Conservation (phyloP, 306 rosid genomes). For the Boehmeria nivea region DNA sequence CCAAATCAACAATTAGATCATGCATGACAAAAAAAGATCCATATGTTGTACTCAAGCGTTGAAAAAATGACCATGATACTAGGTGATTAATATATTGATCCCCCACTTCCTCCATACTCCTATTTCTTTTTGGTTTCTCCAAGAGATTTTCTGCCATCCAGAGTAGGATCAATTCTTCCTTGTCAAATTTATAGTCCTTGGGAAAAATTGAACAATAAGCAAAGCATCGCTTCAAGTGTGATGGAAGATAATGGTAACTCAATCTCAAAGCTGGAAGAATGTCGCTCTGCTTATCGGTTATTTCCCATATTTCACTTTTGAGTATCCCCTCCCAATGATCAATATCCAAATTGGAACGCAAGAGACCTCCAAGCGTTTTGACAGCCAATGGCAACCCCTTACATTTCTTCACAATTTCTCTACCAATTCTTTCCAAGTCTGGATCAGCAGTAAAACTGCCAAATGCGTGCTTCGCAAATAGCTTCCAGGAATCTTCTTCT, state of each 20-base stretch:
- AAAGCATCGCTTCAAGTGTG: constrained; percentile 10
- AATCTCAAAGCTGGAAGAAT: constrained; percentile 5
- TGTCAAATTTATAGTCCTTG: not conserved
- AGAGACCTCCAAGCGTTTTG: constrained; percentile 20
- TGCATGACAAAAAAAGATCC: not conserved
- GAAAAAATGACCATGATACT: constrained; percentile 4
- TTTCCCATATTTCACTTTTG: constrained; percentile 9
- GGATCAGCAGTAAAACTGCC: not conserved
- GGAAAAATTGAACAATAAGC: constrained; percentile 15
- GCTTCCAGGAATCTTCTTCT: constrained; percentile 8
- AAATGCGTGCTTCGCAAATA: constrained; percentile 14
- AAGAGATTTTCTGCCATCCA: constrained; percentile 13
- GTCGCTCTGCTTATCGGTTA: not conserved
- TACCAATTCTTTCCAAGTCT: not conserved
- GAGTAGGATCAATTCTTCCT: not conserved
- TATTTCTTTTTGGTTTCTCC: not conserved
- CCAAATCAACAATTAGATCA: constrained; percentile 6
- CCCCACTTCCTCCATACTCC: constrained; percentile 2
- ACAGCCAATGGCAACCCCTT: constrained; percentile 29
- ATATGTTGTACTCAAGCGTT: not conserved
- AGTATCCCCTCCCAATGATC: not conserved
- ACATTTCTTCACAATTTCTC: constrained; percentile 22
- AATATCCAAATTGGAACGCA: not conserved
- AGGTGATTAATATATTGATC: constrained; percentile 1
- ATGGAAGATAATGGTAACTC: constrained; percentile 14